Base-by-base conservation (phyloP, 2,329 filamentous ascomycete genomes). In the Allantophomopsis lycopodina region DNA sequence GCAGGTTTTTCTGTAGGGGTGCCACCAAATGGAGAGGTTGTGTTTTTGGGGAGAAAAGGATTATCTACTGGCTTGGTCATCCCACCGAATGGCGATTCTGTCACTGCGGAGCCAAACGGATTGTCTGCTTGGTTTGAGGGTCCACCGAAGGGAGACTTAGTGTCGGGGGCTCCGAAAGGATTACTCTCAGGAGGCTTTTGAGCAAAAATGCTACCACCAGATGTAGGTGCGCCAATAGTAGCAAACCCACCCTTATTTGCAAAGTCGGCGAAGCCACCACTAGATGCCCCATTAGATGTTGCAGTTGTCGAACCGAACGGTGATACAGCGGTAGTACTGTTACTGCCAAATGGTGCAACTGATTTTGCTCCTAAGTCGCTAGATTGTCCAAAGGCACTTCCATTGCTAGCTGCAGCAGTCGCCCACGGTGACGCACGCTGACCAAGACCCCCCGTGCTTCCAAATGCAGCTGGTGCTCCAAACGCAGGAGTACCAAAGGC, bases 171-270 rank as follows among this genome's bases (percentile, higher is more conserved):
- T 21, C 38, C 44, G 38, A 48, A 52, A 28, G 23, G 23, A 36
- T 31, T 36, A 32, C 39, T 38, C 3, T 23, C 56, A 48, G 36
- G 20, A 11, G 45, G 37, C 32, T 48, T 49, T 14, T 48, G 43
- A 37, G 47, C 48, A 42, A 57, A 55, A 21, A 56, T 42, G 33
- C 50, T 54, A 6, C 55, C 47, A 12, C 54, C 55, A 18, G 51
- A 55, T 36, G 52, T 60, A 33, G 50, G 56, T 51, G 48, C 48
- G 20, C 49, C 48, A 8, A 28, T 10, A 30, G 50, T 45, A 15
- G 60, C 66, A 52, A 80, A 80, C 2, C 73, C 74, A 3, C 68
- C 60, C 42, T 69, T 63, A 20, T 54, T 63, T 3, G 72, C 68
- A 50, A 77, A 77, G 18, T 60, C 60, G 17, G 73, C 64, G 48